Evolutionary conservation across 805 yeast species (phyloP).

Genomic region (Schwanniomyces vanrijiae): DNA sequence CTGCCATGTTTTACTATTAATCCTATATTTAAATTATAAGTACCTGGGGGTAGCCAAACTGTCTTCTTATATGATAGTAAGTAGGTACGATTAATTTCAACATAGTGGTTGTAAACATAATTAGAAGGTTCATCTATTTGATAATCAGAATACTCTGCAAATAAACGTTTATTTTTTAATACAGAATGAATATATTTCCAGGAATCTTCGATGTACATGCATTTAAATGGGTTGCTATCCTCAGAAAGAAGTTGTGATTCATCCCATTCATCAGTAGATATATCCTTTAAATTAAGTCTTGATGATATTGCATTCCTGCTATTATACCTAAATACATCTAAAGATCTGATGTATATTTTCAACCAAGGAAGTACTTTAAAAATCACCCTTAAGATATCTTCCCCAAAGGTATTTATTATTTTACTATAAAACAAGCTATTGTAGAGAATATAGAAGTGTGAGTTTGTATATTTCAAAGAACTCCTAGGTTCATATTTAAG

Average conservation of each 20-base stretch:
- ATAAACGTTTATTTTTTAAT: constrained; percentile 51
- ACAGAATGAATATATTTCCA: constrained; percentile 56
- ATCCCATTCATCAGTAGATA: constrained; percentile 1
- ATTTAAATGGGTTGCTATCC: constrained; percentile 19
- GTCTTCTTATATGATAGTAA: constrained; percentile 45
- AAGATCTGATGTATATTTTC: constrained; percentile 34
- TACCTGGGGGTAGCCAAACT: constrained; percentile 48
- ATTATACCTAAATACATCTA: constrained; percentile 32
- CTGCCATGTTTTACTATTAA: constrained; percentile 51
- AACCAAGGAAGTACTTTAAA: constrained; percentile 40
- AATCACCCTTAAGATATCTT: constrained; percentile 27
- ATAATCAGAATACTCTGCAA: constrained; percentile 46
- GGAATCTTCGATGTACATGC: constrained; percentile 45
- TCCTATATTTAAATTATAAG: constrained; percentile 52
- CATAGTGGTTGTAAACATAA: constrained; percentile 42
- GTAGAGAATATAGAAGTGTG: constrained; percentile 49
- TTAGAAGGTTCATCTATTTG: constrained; percentile 49
- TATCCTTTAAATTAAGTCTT: constrained; percentile 22
- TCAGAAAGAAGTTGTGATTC: neutral
- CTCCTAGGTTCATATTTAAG: constrained; percentile 32
- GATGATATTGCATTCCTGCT: constrained; percentile 27
- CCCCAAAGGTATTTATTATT: constrained; percentile 37
- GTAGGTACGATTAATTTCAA: constrained; percentile 51
- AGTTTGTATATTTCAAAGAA: constrained; percentile 31
- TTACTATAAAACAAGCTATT: constrained; percentile 48